Percentiles rank a stretch among this genome's conserved stretches.
Evolutionary conservation across 768 basidiomycete species (phyloP).

Genomic region (Dentipellis sp.): DNA sequence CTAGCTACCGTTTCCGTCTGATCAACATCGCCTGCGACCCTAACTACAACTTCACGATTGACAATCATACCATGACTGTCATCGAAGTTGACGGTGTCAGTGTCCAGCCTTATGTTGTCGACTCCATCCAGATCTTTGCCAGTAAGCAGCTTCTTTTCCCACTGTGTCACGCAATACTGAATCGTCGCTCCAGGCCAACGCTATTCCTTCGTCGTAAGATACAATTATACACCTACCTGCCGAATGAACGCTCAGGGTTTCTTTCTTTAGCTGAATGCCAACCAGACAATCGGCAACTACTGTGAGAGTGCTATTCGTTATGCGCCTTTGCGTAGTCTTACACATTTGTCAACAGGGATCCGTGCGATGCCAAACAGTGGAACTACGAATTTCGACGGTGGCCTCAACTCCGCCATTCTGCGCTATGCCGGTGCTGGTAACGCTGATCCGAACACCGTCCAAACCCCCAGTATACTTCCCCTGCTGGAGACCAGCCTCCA

Average conservation of each 20-base stretch:
- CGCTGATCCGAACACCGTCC: constrained; percentile 25
- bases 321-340: neutral
- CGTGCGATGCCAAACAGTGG: neutral
- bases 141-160: neutral
- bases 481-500: neutral
- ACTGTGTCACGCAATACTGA: neutral
- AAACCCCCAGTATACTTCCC: neutral
- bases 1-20: constrained; percentile 24
- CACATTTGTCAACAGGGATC: neutral
- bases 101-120: constrained; percentile 20
- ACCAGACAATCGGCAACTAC: constrained; percentile 30
- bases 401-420: constrained; percentile 28
- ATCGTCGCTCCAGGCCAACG: neutral
- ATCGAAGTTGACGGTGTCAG: constrained; percentile 36
- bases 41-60: constrained; percentile 25
- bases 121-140: constrained; percentile 31
- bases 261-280: constrained; percentile 18
- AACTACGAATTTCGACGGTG: neutral
- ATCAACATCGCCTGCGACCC: constrained; percentile 23
- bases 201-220: constrained; percentile 2
- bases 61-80: constrained; percentile 28
- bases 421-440: constrained; percentile 28
- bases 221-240: neutral
- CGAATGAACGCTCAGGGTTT: neutral
- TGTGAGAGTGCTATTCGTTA: constrained; percentile 16